Conservation (phyloP, 2,329 filamentous ascomycete species). For the Ascochyta pisi region DNA sequence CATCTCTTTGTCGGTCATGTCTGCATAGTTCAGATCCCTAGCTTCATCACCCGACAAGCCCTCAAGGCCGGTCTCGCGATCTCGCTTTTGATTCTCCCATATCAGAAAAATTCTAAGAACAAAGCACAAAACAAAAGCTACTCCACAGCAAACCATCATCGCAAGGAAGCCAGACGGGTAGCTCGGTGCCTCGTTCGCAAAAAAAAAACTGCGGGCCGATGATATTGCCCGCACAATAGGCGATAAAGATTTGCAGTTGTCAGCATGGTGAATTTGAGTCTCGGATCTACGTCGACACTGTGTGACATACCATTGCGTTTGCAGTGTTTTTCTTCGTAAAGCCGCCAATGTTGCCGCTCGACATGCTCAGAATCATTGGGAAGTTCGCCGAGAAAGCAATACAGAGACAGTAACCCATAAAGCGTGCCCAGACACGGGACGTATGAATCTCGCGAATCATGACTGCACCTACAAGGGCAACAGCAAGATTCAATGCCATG, state of each 20-base stretch:
- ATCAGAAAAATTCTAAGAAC: conserved; percentile 19
- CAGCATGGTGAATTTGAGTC: not conserved
- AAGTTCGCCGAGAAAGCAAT: conserved; percentile 52
- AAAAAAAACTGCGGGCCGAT: conserved; percentile 16
- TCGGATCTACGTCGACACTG: not conserved
- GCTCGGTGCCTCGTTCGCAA: conserved; percentile 6
- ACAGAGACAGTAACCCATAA: conserved; percentile 41
- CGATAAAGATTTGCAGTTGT: conserved; percentile 15
- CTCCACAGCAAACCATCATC: conserved; percentile 20
- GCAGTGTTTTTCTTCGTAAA: conserved; percentile 60
- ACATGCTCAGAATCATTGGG: conserved; percentile 39
- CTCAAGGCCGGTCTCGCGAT: conserved; percentile 10
- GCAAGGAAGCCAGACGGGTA: conserved; percentile 19
- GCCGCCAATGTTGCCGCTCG: conserved; percentile 47
- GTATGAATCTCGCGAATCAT: conserved; percentile 31
- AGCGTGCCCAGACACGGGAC: conserved; percentile 16
- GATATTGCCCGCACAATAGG: conserved; percentile 19
- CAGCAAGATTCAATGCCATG: conserved; percentile 21
- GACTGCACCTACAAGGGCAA: conserved; percentile 33
- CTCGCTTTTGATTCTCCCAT: conserved; percentile 21
- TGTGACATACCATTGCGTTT: conserved; percentile 47
- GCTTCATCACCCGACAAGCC: conserved; percentile 1
- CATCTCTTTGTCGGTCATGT: conserved; percentile 24
- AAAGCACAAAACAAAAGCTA: conserved; percentile 17
- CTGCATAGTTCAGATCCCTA: conserved; percentile 14